Percentiles rank a stretch among this genome's conserved stretches.
These are phyloP conservation scores for Wickerhamomyces bisporus DNA, from an alignment of 805 yeast species.

Conservation along the genomic window DNA sequence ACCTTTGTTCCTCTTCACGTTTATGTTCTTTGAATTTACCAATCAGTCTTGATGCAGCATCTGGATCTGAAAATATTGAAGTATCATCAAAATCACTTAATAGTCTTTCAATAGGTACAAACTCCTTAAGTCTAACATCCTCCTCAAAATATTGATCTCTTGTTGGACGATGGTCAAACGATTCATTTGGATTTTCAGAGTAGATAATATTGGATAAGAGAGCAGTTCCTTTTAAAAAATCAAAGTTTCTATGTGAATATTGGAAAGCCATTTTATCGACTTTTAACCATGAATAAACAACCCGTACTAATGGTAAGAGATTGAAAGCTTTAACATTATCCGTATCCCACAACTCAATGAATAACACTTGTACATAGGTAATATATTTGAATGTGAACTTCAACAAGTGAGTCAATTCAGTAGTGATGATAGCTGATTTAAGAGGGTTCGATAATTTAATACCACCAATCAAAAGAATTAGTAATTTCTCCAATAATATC, in stretches of 20 bases:
- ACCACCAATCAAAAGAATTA: constrained; percentile 34
- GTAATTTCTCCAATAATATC: constrained; percentile 26
- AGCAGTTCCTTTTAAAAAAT: constrained; percentile 28
- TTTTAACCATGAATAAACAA: constrained; percentile 54
- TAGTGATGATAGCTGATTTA: constrained; percentile 2
- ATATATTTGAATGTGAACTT: constrained; percentile 38
- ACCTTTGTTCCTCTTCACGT: constrained; percentile 24
- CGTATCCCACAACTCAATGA: constrained; percentile 27
- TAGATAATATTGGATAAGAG: constrained; percentile 26
- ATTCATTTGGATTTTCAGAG: constrained; percentile 6
- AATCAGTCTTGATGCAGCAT: constrained; percentile 15
- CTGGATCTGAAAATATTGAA: constrained; percentile 11
- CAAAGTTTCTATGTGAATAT: constrained; percentile 27
- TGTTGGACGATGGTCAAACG: constrained; percentile 31
- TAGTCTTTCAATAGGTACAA: constrained; percentile 46
- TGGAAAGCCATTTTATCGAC: constrained; percentile 39
- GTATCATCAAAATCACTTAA: constrained; percentile 59
- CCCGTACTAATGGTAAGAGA: constrained; percentile 38
- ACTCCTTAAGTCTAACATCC: constrained; percentile 60
- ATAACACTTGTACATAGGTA: constrained; percentile 27
- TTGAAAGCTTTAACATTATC: constrained; percentile 14
- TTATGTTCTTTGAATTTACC: constrained; percentile 25
- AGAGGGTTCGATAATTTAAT: constrained; percentile 21
- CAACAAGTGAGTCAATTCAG: constrained; percentile 24
- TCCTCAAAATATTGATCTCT: constrained; percentile 56